Conservation (phyloP, 768 basidiomycete genomes). For the Lactarius deliciosus region DNA sequence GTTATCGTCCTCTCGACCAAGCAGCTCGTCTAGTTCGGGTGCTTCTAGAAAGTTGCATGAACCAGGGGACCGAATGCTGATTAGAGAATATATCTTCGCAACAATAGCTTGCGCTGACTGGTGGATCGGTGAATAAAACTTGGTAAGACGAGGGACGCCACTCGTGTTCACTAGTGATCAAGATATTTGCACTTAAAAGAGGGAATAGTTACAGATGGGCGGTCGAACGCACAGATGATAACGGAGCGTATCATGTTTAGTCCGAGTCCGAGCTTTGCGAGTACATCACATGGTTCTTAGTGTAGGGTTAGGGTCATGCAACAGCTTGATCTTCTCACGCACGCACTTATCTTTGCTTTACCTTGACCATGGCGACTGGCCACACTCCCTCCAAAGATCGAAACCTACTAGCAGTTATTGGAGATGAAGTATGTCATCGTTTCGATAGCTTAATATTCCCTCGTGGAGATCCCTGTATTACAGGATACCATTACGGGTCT, state of each 20-base stretch:
- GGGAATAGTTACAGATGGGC: not conserved
- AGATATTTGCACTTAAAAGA: slow-evolving; percentile 17
- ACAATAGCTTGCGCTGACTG: slow-evolving; percentile 68
- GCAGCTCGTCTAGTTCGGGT: slow-evolving; percentile 75
- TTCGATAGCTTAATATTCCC: not conserved
- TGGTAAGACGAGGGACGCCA: slow-evolving; percentile 79
- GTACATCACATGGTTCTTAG: no score
- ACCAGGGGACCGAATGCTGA: slow-evolving; percentile 74
- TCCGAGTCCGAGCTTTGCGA: no score
- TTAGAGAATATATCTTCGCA: slow-evolving; percentile 86
- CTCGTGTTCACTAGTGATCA: slow-evolving; percentile 79
- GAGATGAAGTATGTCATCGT: slow-evolving; percentile 75
- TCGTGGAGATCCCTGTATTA: slow-evolving; percentile 9
- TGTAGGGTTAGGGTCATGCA: no score
- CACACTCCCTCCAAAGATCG: slow-evolving; percentile 68
- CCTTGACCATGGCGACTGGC: slow-evolving; percentile 46
- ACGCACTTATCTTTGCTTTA: not conserved
- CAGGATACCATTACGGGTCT: slow-evolving; percentile 98
- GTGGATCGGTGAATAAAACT: slow-evolving; percentile 84
- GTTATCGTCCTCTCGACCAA: slow-evolving; percentile 51
- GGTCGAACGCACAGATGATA: slow-evolving; percentile 27
- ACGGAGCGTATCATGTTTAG: slow-evolving; percentile 30
- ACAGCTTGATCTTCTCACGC: not conserved
- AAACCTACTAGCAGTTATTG: slow-evolving; percentile 90
- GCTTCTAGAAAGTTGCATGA: slow-evolving; percentile 98